These are phyloP conservation scores for Iberis pinnata DNA, from an alignment of 345 rosid genomes.

Conservation along the genomic window DNA sequence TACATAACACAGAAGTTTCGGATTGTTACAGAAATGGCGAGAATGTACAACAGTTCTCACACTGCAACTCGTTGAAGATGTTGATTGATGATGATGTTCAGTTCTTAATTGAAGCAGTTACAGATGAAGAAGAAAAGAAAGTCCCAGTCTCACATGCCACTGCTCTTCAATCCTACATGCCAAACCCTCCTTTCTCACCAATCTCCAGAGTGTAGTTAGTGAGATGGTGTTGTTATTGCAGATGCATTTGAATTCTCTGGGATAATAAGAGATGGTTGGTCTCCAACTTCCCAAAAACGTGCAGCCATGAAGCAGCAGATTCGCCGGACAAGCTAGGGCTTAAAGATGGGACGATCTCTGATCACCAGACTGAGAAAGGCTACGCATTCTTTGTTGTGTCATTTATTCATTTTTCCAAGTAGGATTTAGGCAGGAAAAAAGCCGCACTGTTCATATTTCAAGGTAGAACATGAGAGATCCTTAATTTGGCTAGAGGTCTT, in stretches of 20 bases:
- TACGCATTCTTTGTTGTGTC: slow-evolving; percentile 21
- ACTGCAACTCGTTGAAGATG: slow-evolving; percentile 48
- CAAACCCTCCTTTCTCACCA: slow-evolving; percentile 88
- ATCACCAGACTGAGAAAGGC: slow-evolving; percentile 13
- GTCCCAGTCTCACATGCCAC: slow-evolving; percentile 25
- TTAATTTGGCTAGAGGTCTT: slow-evolving; percentile 31
- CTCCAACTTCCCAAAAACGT: neutral
- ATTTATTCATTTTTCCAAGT: slow-evolving; percentile 34
- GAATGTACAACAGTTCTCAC: slow-evolving; percentile 35
- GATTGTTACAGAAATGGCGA: slow-evolving; percentile 26
- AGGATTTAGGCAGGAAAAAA: slow-evolving; percentile 34
- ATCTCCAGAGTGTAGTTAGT: slow-evolving; percentile 61
- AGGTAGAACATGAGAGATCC: slow-evolving; percentile 33
- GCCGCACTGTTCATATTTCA: slow-evolving; percentile 46
- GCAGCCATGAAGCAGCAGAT: slow-evolving; percentile 16
- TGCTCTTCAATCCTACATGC: slow-evolving; percentile 46
- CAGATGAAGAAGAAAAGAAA: slow-evolving; percentile 53
- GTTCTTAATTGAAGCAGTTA: slow-evolving; percentile 49
- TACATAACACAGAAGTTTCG: slow-evolving; percentile 55
- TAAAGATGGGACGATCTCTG: slow-evolving; percentile 17
- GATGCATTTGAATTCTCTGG: slow-evolving; percentile 6
- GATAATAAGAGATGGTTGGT: slow-evolving; percentile 18
- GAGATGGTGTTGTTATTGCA: slow-evolving; percentile 7
- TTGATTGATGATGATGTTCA: slow-evolving; percentile 71
- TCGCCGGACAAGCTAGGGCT: slow-evolving; percentile 13